These are phyloP conservation scores for Pichia californica DNA, from an alignment of 805 yeast genomes.

Conservation along the genomic window DNA sequence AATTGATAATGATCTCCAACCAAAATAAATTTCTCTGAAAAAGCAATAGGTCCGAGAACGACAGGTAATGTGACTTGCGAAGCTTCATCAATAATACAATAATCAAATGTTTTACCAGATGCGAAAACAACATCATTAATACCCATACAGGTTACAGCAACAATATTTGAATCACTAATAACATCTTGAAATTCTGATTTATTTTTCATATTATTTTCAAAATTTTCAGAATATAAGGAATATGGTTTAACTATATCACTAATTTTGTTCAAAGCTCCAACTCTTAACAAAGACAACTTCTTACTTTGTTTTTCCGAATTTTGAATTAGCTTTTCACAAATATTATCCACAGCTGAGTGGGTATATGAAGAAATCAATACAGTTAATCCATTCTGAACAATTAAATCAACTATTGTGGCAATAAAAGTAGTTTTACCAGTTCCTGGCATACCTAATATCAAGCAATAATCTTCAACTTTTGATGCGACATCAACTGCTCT, in stretches of 20 bases:
- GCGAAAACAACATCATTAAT: conserved; percentile 56
- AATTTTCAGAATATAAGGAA: conserved; percentile 38
- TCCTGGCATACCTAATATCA: conserved; percentile 96
- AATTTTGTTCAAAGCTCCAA: conserved; percentile 55
- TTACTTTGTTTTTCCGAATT: conserved; percentile 12
- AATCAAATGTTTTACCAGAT: conserved; percentile 61
- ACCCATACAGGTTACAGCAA: conserved; percentile 86
- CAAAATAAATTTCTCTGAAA: conserved; percentile 70
- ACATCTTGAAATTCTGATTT: conserved; percentile 41
- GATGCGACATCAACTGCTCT: conserved; percentile 62
- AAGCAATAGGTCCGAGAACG: conserved; percentile 79
- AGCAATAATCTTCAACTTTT: conserved; percentile 63
- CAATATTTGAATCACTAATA: conserved; percentile 57
- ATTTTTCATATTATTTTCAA: conserved; percentile 22
- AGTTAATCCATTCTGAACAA: conserved; percentile 56
- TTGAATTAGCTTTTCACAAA: conserved; percentile 58
- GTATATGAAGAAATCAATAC: conserved; percentile 83
- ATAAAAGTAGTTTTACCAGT: conserved; percentile 94
- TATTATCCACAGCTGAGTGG: conserved; percentile 94
- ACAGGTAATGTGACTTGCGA: conserved; percentile 92
- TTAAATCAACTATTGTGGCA: conserved; percentile 57
- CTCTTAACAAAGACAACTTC: conserved; percentile 46
- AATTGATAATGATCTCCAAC: conserved; percentile 97
- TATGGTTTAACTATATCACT: conserved; percentile 56
- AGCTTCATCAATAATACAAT: conserved; percentile 94